These are phyloP conservation scores for Leishmania guyanensis DNA, from an alignment of 208 protist genomes.

Conservation along the genomic window DNA sequence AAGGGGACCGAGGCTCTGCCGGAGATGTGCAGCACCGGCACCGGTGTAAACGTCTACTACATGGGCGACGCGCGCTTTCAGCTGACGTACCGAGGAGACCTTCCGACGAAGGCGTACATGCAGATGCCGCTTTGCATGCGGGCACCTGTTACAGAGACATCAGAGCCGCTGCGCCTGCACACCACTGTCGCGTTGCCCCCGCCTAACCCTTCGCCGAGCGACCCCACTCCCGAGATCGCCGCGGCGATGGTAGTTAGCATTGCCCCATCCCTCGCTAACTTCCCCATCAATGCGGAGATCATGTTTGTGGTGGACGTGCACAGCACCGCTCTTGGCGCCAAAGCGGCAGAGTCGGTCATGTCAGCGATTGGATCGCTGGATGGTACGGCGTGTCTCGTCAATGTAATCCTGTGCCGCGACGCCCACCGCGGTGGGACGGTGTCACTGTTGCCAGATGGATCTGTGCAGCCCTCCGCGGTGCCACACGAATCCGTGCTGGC, in stretches of 20 bases:
- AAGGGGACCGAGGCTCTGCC: slow-evolving; percentile 20
- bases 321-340: slow-evolving; percentile 18
- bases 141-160: slow-evolving; percentile 41
- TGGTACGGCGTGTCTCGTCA: slow-evolving; percentile 49
- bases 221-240: slow-evolving; percentile 26
- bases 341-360: slow-evolving; percentile 43
- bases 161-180: slow-evolving; percentile 65
- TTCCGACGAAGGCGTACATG: slow-evolving; percentile 19
- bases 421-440: slow-evolving; percentile 26
- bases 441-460: slow-evolving; percentile 30
- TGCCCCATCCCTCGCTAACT: slow-evolving; percentile 44
- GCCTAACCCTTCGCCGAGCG: slow-evolving; percentile 25
- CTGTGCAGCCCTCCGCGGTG: slow-evolving; percentile 23
- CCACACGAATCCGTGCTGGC: slow-evolving; percentile 27
- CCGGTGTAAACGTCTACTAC: slow-evolving; percentile 29
- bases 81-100: slow-evolving; percentile 27
- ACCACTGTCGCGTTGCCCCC: slow-evolving; percentile 4
- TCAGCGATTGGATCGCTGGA: slow-evolving; percentile 28
- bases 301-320: slow-evolving; percentile 72
- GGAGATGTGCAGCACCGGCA: slow-evolving; percentile 2
- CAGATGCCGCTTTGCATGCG: slow-evolving; percentile 33
- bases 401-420: slow-evolving; percentile 53
- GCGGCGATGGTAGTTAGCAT: slow-evolving; percentile 49
- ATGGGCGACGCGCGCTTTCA: slow-evolving; percentile 47
- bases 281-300: slow-evolving; percentile 61